phyloP scores from a whole-genome alignment of 768 basidiomycete genomes.

The Leucocoprinus sp. region DNA sequence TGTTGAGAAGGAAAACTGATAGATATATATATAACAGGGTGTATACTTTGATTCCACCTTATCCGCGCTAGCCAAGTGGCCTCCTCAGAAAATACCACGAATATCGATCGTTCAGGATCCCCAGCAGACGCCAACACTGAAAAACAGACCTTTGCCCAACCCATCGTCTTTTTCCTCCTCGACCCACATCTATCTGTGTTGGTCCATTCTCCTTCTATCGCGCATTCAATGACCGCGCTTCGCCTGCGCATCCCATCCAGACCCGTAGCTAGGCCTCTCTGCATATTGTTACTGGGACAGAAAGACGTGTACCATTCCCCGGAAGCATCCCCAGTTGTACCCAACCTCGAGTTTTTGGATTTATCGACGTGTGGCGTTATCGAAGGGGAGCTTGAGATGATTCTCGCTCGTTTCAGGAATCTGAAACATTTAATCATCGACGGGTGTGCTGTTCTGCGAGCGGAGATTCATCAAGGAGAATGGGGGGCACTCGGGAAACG shows the following conservation, averaged over 20 bases:
- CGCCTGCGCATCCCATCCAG: slow-evolving; percentile 68
- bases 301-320: slow-evolving; percentile 5
- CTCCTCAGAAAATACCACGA: slow-evolving; percentile 29
- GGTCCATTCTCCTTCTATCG: slow-evolving; percentile 36
- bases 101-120: slow-evolving; percentile 67
- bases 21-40: slow-evolving; percentile 47
- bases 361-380: slow-evolving; percentile 61
- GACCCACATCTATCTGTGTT: slow-evolving; percentile 41
- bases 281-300: slow-evolving; percentile 10
- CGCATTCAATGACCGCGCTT: slow-evolving; percentile 44
- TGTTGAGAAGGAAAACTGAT: not conserved
- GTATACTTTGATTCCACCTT: slow-evolving; percentile 78
- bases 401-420: slow-evolving; percentile 40
- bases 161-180: slow-evolving; percentile 77
- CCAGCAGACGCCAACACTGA: slow-evolving; percentile 25
- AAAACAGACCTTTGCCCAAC: slow-evolving; percentile 63
- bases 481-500: slow-evolving; percentile 56
- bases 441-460: slow-evolving; percentile 47
- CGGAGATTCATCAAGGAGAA: slow-evolving; percentile 44
- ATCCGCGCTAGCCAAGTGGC: slow-evolving; percentile 57
- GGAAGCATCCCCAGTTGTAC: slow-evolving; percentile 19
- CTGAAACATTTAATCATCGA: slow-evolving; percentile 69
- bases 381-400: slow-evolving; percentile 42
- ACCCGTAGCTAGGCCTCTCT: slow-evolving; percentile 39
- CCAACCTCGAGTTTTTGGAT: slow-evolving; percentile 59